phyloP scores from a whole-genome alignment of 345 rosid genomes.

The Limnanthes douglasii region DNA sequence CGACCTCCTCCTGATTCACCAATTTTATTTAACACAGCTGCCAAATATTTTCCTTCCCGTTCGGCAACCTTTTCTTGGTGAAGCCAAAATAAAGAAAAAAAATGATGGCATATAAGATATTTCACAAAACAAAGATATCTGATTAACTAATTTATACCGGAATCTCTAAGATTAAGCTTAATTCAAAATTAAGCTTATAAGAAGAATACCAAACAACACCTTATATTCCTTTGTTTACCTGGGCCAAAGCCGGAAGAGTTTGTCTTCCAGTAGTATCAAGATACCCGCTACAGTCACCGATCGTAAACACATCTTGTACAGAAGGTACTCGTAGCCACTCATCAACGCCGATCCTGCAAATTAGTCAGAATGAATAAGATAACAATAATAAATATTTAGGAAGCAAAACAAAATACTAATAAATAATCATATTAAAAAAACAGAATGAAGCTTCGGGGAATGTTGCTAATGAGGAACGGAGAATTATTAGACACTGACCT shows the following conservation, averaged over 20 bases:
- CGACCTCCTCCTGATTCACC: constrained; percentile 67
- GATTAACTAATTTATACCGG: no score
- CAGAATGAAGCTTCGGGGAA: background rate
- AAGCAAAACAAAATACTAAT: no score
- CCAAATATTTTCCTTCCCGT: constrained; percentile 81
- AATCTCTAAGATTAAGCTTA: background rate
- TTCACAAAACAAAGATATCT: background rate
- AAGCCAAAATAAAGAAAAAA: constrained; percentile 1
- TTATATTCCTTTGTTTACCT: constrained; percentile 42
- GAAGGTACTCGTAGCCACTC: constrained; percentile 85
- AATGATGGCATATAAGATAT: background rate
- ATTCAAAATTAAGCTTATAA: background rate
- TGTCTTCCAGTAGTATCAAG: constrained; percentile 71
- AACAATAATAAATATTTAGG: background rate
- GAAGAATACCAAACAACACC: background rate
- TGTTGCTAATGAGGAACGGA: background rate
- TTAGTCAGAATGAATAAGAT: background rate
- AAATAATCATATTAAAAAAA: no score
- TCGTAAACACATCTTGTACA: constrained; percentile 63
- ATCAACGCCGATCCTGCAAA: constrained; percentile 66
- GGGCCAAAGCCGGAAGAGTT: constrained; percentile 93
- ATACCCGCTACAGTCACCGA: constrained; percentile 96
- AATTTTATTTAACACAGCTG: constrained; percentile 38
- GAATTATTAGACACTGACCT: constrained; percentile 31
- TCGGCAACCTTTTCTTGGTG: constrained; percentile 59